Evolutionary conservation across 2,329 filamentous ascomycete genomes (phyloP).

Genomic region (Ceratocystis albifundus): DNA sequence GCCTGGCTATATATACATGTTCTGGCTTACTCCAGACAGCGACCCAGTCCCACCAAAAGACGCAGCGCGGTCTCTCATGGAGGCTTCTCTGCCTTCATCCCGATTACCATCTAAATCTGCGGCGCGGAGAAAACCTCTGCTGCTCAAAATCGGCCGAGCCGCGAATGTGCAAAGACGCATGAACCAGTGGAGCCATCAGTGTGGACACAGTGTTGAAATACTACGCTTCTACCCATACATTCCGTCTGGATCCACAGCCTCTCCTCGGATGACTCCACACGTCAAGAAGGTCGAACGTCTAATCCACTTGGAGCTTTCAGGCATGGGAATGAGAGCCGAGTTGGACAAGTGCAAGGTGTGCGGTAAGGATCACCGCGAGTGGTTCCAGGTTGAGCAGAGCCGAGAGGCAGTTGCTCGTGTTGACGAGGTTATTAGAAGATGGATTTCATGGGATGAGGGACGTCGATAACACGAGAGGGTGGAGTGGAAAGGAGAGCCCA

Average conservation of each 20-base stretch:
- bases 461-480: not conserved
- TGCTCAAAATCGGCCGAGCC: slow-evolving; percentile 56
- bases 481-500: not conserved
- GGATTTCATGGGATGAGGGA: slow-evolving; percentile 71
- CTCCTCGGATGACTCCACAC: slow-evolving; percentile 64
- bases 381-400: slow-evolving; percentile 80
- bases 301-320: slow-evolving; percentile 76
- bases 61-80: slow-evolving; percentile 17
- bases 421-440: slow-evolving; percentile 62
- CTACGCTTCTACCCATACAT: slow-evolving; percentile 87
- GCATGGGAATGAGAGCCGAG: slow-evolving; percentile 45
- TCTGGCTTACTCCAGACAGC: slow-evolving; percentile 67
- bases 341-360: slow-evolving; percentile 58
- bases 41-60: slow-evolving; percentile 14
- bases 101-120: slow-evolving; percentile 28
- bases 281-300: slow-evolving; percentile 79
- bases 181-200: slow-evolving; percentile 89
- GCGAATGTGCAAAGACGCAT: slow-evolving; percentile 81
- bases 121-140: slow-evolving; percentile 45
- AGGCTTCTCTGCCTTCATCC: slow-evolving; percentile 28
- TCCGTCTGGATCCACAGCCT: slow-evolving; percentile 30
- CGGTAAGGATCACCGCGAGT: slow-evolving; percentile 78
- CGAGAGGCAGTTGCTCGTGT: slow-evolving; percentile 56
- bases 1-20: slow-evolving; percentile 94
- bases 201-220: slow-evolving; percentile 75